Evolutionary conservation across 2,329 filamentous ascomycete species (phyloP), one percentile per base, ranked within the genome.

Genomic region (Scedosporium apiospermum): DNA sequence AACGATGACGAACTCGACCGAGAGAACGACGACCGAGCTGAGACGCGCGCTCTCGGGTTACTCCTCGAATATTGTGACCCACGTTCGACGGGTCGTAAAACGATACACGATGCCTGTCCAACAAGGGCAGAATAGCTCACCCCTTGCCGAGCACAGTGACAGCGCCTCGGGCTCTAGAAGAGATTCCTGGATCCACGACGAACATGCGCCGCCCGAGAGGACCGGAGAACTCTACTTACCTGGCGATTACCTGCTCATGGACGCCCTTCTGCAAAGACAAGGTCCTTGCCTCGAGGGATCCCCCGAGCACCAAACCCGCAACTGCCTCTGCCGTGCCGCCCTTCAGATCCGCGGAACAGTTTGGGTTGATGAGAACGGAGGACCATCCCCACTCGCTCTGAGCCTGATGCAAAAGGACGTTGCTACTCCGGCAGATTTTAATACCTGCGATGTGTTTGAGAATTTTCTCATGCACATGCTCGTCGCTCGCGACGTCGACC

Each of bases 381-480:
- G 73, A 4, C 55, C 71, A 6, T 62, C 61, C 16, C 30, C 57
- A 7, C 9, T n/a, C 21, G 55, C 4, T 6, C 34, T 12, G 5
- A 34, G 30, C 26, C 63, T 64, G 21, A 9, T 38, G 4, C 27
- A 57, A 23, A 30, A 65, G 9, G 62, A 62, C 27, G 18, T 21
- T 23, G 58, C 63, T 21, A 27, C 57, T 2, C 26, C 58, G 1
- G 9, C 60, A 0, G 66, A 72, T n/a, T 57, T 69, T 4, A 55
- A 64, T 16, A 26, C 63, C 0, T 46, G 64, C 3, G 80, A 82
- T 64, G 68, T 68, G 2, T 82, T 82, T 64, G 77, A 77, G 0
- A 82, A 83, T 66, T 80, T 78, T 0, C 66, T 76, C 3, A 69
- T 81, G 55, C 80, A 81, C 65, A 71, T 82, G 7, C 71, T 82